Conservation (phyloP, 129 eudicot species). For the Glebionis coronaria region DNA sequence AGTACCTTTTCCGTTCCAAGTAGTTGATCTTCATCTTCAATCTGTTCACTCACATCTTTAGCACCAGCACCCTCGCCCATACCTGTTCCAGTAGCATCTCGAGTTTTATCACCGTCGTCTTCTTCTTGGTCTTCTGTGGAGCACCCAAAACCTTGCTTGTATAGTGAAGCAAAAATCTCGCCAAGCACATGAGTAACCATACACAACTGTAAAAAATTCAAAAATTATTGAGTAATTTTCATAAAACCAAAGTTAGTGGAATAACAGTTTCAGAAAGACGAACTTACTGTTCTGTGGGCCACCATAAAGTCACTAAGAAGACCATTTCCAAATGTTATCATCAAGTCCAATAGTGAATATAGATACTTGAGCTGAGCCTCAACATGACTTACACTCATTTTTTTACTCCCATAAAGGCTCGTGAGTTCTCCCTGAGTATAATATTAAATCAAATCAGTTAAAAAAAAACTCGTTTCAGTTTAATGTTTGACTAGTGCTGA, state of each 20-base stretch:
- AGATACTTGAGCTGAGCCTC: slow-evolving; percentile 53
- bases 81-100: slow-evolving; percentile 78
- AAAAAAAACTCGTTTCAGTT: no score
- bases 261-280: neutral
- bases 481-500: no score
- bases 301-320: slow-evolving; percentile 72
- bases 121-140: slow-evolving; percentile 48
- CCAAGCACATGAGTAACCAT: slow-evolving; percentile 61
- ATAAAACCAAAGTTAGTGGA: neutral
- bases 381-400: slow-evolving; percentile 21
- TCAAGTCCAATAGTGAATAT: slow-evolving; percentile 42
- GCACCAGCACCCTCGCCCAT: slow-evolving; percentile 88
- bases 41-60: slow-evolving; percentile 93
- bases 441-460: neutral
- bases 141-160: slow-evolving; percentile 69
- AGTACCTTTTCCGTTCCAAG: slow-evolving; percentile 73
- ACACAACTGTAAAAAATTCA: slow-evolving; percentile 46
- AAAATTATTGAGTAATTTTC: no score
- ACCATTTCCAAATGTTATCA: slow-evolving; percentile 52
- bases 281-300: slow-evolving; percentile 66
- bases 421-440: slow-evolving; percentile 51
- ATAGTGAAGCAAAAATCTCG: slow-evolving; percentile 59
- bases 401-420: slow-evolving; percentile 28
- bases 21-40: slow-evolving; percentile 89
- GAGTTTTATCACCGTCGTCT: slow-evolving; percentile 31